Evolutionary conservation across 2,329 filamentous ascomycete genomes (phyloP).

Genomic region (Trichoderma pleuroti): DNA sequence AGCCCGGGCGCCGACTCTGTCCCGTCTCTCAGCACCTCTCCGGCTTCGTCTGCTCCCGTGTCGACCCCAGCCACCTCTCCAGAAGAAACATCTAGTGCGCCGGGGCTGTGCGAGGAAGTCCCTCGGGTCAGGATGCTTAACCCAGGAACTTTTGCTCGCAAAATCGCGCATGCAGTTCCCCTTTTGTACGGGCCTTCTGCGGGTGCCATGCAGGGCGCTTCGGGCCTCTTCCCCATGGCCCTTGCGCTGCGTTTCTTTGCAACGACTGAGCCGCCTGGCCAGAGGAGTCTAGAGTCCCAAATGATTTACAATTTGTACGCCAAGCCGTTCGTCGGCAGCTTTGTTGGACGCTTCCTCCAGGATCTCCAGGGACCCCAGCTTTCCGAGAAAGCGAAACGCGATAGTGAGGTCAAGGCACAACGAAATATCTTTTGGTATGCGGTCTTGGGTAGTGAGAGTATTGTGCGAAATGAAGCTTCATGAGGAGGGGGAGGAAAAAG

Average conservation of each 20-base stretch:
- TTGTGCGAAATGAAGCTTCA: not conserved
- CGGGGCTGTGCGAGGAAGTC: not conserved
- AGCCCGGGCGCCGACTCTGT: not conserved
- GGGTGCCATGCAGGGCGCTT: slow-evolving; percentile 14
- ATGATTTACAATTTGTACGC: slow-evolving; percentile 19
- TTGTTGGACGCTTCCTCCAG: slow-evolving; percentile 17
- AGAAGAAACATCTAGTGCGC: not conserved
- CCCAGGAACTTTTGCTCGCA: slow-evolving; percentile 19
- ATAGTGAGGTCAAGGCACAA: slow-evolving; percentile 1
- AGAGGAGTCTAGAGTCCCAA: slow-evolving; percentile 17
- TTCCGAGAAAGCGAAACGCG: slow-evolving; percentile 2
- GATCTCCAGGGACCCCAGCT: slow-evolving; percentile 13
- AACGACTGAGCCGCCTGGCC: slow-evolving; percentile 14
- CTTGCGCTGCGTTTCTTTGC: slow-evolving; percentile 21
- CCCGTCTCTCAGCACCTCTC: not conserved
- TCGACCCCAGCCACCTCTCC: not conserved
- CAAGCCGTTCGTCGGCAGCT: slow-evolving; percentile 18
- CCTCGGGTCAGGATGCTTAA: not conserved
- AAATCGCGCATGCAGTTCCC: slow-evolving; percentile 21
- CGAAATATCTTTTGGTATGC: slow-evolving; percentile 16
- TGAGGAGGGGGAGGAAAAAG: not conserved
- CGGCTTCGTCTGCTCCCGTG: not conserved
- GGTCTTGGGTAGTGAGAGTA: slow-evolving; percentile 9
- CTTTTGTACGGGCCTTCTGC: slow-evolving; percentile 20
- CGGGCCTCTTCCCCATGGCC: slow-evolving; percentile 18